Conservation (phyloP, 2,329 filamentous ascomycete species). For the Myrmaecium sp. region DNA sequence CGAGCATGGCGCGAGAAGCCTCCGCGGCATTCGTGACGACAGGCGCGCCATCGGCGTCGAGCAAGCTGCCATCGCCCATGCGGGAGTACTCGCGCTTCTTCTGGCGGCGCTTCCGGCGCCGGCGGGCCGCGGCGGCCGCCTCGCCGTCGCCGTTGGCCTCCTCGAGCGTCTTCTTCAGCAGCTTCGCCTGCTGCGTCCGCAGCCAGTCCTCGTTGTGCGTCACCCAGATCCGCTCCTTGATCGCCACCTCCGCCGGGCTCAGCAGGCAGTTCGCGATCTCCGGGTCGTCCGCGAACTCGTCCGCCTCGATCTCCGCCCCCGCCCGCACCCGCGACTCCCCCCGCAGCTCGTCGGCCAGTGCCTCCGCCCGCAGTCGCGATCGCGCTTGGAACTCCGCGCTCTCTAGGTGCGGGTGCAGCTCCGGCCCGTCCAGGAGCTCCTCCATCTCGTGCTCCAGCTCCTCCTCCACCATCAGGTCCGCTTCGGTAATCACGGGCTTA, state of each 20-base stretch:
- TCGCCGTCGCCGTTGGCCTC: conserved; percentile 33
- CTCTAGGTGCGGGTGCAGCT: conserved; percentile 14
- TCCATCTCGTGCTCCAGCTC: conserved; percentile 30
- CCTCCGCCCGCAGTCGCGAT: too few relatives aligned
- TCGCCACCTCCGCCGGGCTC: conserved; percentile 51
- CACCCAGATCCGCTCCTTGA: conserved; percentile 88
- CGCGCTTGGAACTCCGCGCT: conserved; percentile 13
- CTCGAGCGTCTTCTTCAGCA: conserved; percentile 53
- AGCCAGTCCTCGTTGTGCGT: conserved; percentile 91
- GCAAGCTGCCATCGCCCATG: conserved; percentile 24
- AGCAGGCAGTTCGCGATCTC: conserved; percentile 74
- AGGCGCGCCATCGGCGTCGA: conserved; percentile 15
- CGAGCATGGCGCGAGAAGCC: conserved; percentile 27
- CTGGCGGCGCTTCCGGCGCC: conserved; percentile 30
- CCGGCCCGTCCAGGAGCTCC: conserved; percentile 11
- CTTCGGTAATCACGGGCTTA: conserved; percentile 19
- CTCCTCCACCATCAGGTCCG: conserved; percentile 29
- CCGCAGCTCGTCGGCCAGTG: conserved; percentile 12
- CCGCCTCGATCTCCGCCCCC: conserved; percentile 47
- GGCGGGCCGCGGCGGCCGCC: conserved; percentile 27
- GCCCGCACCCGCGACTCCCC: conserved; percentile 11
- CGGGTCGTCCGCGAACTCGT: conserved; percentile 77
- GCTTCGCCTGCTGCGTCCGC: conserved; percentile 68
- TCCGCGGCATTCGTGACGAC: conserved; percentile 26
- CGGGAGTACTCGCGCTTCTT: conserved; percentile 19